Base-by-base conservation (phyloP, 108 stramenopile genomes). In the Thalassiosira profunda region DNA sequence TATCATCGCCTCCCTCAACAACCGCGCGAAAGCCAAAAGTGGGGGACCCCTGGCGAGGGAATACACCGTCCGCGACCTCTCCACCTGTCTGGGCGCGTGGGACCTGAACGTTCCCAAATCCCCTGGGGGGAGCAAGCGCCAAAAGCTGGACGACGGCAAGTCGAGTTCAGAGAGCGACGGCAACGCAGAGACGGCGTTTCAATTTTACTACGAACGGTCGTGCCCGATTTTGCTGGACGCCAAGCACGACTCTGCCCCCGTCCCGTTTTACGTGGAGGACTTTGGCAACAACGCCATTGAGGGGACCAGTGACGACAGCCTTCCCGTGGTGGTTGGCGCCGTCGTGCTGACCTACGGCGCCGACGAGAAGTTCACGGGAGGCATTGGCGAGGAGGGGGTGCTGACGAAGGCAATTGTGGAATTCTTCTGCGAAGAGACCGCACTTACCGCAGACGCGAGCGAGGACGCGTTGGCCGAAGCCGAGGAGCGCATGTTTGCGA, bases 21-120 rank as follows among this genome's bases (percentile, higher is more conserved):
- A 15, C 20, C 55, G 52, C 20, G 45, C 40, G 29, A 53, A 53
- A 10, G 20, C 18, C 26, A 15, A 25, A 31, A 48, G 23, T 24
- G 18, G 14, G 24, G 25, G 34, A 31, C 7, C 15, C 11, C 12
- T 28, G 45, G 46, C 34, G 5, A 60, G 60, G 48, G 53, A 56
- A 20, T 76, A 76, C 59, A 55, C 74, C 11, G 37, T 61, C 48
- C 42, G 74, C 10, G 74, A 76, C 43, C 60, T 76, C 30, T 76
- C 74, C 8, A 76, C 74, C 3, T 76, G 74, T 42, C 21, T 76
- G 28, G 74, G 74, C 35, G 74, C 74, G 25, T 76, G 74, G 74
- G 59, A 76, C 34, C 53, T 76, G 38, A 76, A 47, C 20, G 57
- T 66, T 9, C 60, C 66, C 47, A 57, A 43, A 23, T 35, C 30